Conservation (phyloP, 495 filamentous ascomycete genomes). For the Penicillium paxilli region DNA sequence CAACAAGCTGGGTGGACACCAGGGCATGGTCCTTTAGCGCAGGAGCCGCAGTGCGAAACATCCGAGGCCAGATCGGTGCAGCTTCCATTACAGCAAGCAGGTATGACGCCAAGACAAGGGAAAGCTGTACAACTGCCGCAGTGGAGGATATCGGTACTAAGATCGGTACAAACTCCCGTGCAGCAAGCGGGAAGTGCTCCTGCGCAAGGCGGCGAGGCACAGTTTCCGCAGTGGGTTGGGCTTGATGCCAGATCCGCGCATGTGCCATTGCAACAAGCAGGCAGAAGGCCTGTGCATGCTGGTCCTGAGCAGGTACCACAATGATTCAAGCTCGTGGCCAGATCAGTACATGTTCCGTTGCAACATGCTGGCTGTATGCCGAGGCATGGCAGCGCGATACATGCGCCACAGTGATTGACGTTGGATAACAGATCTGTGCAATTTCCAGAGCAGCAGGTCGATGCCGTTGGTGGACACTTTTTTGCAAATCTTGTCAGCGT, state of each 20-base stretch:
- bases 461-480: constrained; percentile 3
- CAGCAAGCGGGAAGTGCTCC: constrained; percentile 15
- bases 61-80: constrained; percentile 9
- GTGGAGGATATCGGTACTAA: constrained; percentile 4
- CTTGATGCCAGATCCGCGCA: constrained; percentile 12
- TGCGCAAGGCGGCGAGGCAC: constrained; percentile 1
- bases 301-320: constrained; percentile 9
- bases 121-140: constrained; percentile 12
- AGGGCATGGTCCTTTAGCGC: background rate
- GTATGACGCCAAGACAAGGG: constrained; percentile 10
- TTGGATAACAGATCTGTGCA: constrained; percentile 12
- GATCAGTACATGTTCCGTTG: constrained; percentile 11
- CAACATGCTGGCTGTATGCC: constrained; percentile 10
- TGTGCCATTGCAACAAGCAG: constrained; percentile 12
- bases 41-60: constrained; percentile 4
- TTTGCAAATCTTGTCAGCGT: background rate
- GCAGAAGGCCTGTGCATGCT: constrained; percentile 8
- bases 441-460: constrained; percentile 15
- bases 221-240: constrained; percentile 9
- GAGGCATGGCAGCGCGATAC: constrained; percentile 4
- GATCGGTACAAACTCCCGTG: constrained; percentile 14
- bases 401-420: constrained; percentile 12
- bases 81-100: constrained; percentile 9
- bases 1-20: constrained; percentile 6
- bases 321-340: background rate